These are phyloP conservation scores for Termitomyces titanicus DNA, from an alignment of 768 basidiomycete genomes.

Conservation along the genomic window DNA sequence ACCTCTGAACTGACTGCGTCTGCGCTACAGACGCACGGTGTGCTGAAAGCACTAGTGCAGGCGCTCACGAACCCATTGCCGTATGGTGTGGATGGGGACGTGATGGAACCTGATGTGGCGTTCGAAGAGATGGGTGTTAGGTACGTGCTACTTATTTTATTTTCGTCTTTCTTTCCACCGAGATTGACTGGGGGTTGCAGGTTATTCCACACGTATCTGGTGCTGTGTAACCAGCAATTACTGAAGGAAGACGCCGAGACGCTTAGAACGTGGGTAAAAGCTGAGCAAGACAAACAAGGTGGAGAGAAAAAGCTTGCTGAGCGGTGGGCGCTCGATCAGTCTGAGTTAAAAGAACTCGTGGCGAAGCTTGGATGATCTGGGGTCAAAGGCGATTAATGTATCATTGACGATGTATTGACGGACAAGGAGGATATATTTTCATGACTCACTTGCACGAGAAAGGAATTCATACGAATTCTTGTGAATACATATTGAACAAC, in stretches of 20 bases:
- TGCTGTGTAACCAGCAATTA: not conserved
- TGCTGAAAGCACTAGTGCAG: conserved; percentile 49
- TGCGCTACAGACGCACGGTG: conserved; percentile 43
- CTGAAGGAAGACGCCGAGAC: not conserved
- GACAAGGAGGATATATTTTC: not conserved
- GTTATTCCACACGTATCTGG: conserved; percentile 1
- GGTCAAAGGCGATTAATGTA: not conserved
- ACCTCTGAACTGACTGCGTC: conserved; percentile 47
- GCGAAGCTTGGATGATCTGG: not conserved
- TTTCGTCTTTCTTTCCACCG: not conserved
- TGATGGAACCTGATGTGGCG: conserved; percentile 50
- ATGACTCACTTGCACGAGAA: not conserved
- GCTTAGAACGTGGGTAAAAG: not conserved
- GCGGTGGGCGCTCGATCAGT: not conserved
- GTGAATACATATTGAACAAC: too few species aligned
- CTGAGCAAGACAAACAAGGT: conserved; percentile 1
- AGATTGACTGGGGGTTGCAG: not conserved
- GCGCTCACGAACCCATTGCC: conserved; percentile 56
- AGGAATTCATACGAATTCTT: too few species aligned
- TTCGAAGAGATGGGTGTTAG: conserved; percentile 63
- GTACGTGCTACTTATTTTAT: conserved; percentile 39
- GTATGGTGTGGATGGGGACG: conserved; percentile 65
- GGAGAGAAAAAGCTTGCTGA: conserved; percentile 5
- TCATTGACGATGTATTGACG: not conserved
- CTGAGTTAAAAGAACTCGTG: conserved; percentile 2